Conservation (phyloP, 2,329 filamentous ascomycete species). For the Cytospora leucostoma region DNA sequence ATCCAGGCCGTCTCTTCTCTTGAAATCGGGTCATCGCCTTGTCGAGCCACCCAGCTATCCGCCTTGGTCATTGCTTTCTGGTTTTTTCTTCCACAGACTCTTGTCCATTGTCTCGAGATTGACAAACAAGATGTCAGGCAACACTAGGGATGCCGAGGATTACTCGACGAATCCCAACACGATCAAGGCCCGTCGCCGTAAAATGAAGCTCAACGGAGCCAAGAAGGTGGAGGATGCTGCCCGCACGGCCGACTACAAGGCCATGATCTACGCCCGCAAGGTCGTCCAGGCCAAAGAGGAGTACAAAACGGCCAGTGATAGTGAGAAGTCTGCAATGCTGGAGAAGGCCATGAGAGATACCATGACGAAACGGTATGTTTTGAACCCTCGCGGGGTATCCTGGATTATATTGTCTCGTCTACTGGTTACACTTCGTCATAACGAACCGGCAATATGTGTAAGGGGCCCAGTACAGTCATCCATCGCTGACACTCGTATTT, state of each 20-base stretch:
- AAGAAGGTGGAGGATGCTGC: slow-evolving; percentile 18
- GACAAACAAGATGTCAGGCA: not conserved
- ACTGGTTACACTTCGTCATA: not conserved
- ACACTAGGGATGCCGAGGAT: slow-evolving; percentile 15
- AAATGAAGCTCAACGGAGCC: slow-evolving; percentile 3
- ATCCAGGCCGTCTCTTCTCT: not conserved
- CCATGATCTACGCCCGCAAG: slow-evolving; percentile 24
- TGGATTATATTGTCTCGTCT: too few relatives aligned
- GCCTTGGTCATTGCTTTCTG: not conserved
- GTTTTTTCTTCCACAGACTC: not conserved
- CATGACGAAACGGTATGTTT: slow-evolving; percentile 23
- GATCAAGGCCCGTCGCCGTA: slow-evolving; percentile 31
- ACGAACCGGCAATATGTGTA: not conserved
- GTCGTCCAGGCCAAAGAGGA: slow-evolving; percentile 14
- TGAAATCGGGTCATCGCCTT: too few relatives aligned
- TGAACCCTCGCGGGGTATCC: not conserved
- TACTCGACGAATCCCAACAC: slow-evolving; percentile 35
- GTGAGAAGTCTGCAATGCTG: slow-evolving; percentile 18
- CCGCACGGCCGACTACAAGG: slow-evolving; percentile 28
- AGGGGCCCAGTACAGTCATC: not conserved
- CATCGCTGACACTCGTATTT: not conserved
- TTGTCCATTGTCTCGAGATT: not conserved
- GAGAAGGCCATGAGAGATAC: slow-evolving; percentile 22
- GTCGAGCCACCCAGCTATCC: not conserved
- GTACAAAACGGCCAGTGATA: slow-evolving; percentile 15